Evolutionary conservation across 129 eudicot species (phyloP), one percentile per base, ranked within the genome.

Genomic region (Oenanthe sinensis): DNA sequence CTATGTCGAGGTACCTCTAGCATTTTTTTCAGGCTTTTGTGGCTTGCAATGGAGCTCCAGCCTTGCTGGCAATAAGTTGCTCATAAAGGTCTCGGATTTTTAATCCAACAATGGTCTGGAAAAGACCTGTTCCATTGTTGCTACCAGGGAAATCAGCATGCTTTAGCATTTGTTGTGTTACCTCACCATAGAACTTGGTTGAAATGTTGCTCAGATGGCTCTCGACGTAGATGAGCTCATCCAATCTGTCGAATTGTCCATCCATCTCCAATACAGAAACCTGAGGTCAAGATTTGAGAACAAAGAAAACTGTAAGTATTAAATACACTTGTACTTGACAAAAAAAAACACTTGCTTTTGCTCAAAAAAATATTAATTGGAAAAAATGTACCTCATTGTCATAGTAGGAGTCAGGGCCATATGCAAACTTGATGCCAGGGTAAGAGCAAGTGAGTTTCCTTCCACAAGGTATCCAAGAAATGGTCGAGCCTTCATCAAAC

Each of bases 181-280:
- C 91, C 85, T 91, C 97, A 40, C 97, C 98, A 19, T 94, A 94
- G 82, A 94, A 94, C 83, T 94, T 94, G 83, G 92, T 90, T 20
- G 98, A 94, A 46, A 94, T 84, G 96, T 90, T 94, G 91, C 98
- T 94, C 83, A 94, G 84, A 77, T 94, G 98, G 92, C 96, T 94
- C 80, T 94, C 98, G 0, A 94, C 97, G 19, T 94, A 94, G 77
- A 94, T 90, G 28, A 94, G 91, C 81, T 94, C 98, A 68, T 94
- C 98, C 47, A 94, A 85, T 91, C 97, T 91, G 87, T 94, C 98
- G 28, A 94, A 94, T 82, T 91, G 96, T 15, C 98, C 98, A 52
- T 94, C 98, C 98, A 94, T 94, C 87, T 94, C 98, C 90, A 94
- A 77, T 30, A 94, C 96, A 46, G 98, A 91, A 6, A 94, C 98